Base-by-base conservation (phyloP, 176 grass and related monocot genomes). In the Oryza punctata region DNA sequence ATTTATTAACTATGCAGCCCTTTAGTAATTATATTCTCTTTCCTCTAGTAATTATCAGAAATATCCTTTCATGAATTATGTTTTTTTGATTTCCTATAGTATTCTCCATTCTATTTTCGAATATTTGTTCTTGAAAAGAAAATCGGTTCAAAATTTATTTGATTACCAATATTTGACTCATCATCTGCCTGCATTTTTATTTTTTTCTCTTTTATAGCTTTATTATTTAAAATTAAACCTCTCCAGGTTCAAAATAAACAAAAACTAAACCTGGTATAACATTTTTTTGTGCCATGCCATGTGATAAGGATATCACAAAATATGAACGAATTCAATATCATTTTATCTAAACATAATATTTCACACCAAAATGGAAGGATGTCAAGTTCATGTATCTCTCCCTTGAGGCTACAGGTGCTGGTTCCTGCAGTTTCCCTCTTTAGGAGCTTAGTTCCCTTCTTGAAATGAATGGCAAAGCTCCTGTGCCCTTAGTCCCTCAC, bases 61-160 rank as follows among this genome's bases (percentile, higher is more conserved):
- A 57, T 57, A n/a, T 9, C 52, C 52, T 73, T 73, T 47, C 23
- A 11, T 78, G 15, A 80, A 45, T 81, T 41, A 65, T 38, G n/a
- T 50, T 63, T 33, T 50, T 35, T 71, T 32, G 1, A 52, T 54
- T 85, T 77, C 41, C 43, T 49, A 23, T 64, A 63, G 33, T 59
- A 67, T 19, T 72, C 64, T 59, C 15, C 6, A 81, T 65, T 70
- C 49, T 30, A 65, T 70, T 54, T 77, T 46, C 21, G 63, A 49
- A 12, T 13, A 47, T 79, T 71, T 61, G n/a, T 61, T 23, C 2
- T n/a, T 61, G 21, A 24, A 49, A 75, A 75, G 69, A 8, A 14
- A 64, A 35, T 63, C 4, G 13, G 35, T 11, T 85, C 63, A 24
- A 25, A 60, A 78, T 30, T 85, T 52, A 59, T 27, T 59, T 10